A percentile compares a stretch with the other conserved stretches of the same genome.
These are phyloP conservation scores for Daldinia grandis DNA, from an alignment of 495 filamentous ascomycete genomes.

Conservation along the genomic window DNA sequence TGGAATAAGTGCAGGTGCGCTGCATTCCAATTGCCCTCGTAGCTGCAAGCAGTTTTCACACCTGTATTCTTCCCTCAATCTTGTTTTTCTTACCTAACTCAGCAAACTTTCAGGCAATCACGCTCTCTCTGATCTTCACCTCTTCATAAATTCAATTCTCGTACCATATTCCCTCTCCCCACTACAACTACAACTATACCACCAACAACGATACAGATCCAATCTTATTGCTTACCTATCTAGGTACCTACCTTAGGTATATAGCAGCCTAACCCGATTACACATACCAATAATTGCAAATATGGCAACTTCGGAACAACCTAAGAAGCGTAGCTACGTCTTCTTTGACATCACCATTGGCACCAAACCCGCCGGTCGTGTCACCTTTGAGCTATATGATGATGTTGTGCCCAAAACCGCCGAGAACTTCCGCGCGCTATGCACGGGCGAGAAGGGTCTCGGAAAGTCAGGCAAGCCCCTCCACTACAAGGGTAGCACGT, in stretches of 20 bases:
- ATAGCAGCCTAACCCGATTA: neutral
- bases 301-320: conserved; percentile 50
- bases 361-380: conserved; percentile 71
- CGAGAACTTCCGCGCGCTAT: conserved; percentile 95
- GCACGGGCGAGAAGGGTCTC: conserved; percentile 87
- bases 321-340: conserved; percentile 71
- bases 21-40: conserved; percentile 32
- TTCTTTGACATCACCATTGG: conserved; percentile 92
- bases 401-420: conserved; percentile 95
- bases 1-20: conserved; percentile 11
- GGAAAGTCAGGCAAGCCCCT: conserved; percentile 86
- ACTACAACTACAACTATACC: neutral
- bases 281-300: neutral
- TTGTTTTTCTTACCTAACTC: neutral
- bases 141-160: neutral
- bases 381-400: conserved; percentile 86
- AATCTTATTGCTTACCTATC: conserved; percentile 2
- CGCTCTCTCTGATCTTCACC: neutral
- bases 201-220: conserved; percentile 2
- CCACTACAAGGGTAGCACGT: conserved; percentile 87
- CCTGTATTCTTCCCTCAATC: neutral
- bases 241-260: neutral
- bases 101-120: conserved; percentile 8
- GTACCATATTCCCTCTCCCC: neutral
- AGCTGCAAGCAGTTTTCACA: conserved; percentile 21